Percentiles rank a stretch among this genome's conserved stretches.
Conservation (phyloP, 2,329 filamentous ascomycete species). For the Aspergillus sp. region DNA sequence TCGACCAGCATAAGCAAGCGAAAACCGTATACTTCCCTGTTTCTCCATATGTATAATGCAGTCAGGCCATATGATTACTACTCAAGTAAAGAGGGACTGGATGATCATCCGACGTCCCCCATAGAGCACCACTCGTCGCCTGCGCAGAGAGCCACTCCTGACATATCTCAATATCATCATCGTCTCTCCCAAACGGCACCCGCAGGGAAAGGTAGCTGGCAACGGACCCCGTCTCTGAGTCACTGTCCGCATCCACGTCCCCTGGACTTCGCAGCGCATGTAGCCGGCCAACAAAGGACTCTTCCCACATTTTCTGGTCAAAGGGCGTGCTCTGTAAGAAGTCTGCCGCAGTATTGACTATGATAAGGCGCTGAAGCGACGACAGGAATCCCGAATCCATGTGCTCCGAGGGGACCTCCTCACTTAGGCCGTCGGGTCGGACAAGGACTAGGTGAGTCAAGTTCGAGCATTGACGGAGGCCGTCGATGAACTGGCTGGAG, state of each 20-base stretch:
- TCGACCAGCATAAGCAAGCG: background rate
- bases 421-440: slow-evolving; percentile 9
- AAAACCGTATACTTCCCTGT: no score
- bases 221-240: slow-evolving; percentile 3
- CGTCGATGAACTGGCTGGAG: slow-evolving; percentile 7
- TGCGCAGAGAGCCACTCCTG: slow-evolving; percentile 8
- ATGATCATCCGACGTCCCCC: slow-evolving; percentile 5
- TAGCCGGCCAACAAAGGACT: slow-evolving; percentile 5
- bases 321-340: slow-evolving; percentile 4
- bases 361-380: slow-evolving; percentile 9
- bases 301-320: slow-evolving; percentile 6
- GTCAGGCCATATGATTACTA: background rate
- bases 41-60: no score
- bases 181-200: slow-evolving; percentile 8
- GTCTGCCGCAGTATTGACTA: slow-evolving; percentile 9
- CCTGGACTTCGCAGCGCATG: background rate
- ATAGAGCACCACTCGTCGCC: slow-evolving; percentile 1
- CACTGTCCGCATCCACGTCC: background rate
- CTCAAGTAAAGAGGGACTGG: background rate
- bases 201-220: slow-evolving; percentile 9
- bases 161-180: slow-evolving; percentile 13
- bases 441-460: slow-evolving; percentile 16
- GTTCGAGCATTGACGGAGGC: slow-evolving; percentile 7
- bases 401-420: slow-evolving; percentile 1
- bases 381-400: slow-evolving; percentile 9